Evolutionary conservation across 2,329 filamentous ascomycete species (phyloP).

Genomic region (Verticillium isaacii): DNA sequence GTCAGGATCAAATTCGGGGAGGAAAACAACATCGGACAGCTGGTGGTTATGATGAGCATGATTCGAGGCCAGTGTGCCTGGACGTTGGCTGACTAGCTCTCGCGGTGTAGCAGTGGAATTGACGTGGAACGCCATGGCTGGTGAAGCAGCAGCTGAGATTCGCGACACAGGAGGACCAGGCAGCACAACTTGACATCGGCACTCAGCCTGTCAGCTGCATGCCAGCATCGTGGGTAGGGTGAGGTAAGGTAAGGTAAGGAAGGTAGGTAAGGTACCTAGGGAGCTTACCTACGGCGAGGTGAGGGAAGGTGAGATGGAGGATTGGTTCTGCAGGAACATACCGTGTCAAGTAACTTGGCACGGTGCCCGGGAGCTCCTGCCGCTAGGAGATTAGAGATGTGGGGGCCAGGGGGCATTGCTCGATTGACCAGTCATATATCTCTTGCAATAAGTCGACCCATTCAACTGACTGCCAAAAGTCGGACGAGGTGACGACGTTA

Average conservation of each 20-base stretch:
- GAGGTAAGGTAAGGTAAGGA: not conserved
- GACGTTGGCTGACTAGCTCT: not conserved
- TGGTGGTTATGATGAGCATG: not conserved
- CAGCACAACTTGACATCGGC: no score
- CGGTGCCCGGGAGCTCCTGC: not conserved
- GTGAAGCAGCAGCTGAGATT: not conserved
- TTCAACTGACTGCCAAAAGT: not conserved
- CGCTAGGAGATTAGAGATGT: not conserved
- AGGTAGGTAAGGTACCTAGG: no score
- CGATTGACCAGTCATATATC: not conserved
- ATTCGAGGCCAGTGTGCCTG: not conserved
- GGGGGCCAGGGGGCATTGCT: not conserved
- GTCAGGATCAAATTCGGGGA: not conserved
- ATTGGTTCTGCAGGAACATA: not conserved
- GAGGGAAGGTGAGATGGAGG: no score
- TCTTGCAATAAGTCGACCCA: not conserved
- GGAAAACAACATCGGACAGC: not conserved
- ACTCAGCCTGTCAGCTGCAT: not conserved
- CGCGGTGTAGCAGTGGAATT: not conserved
- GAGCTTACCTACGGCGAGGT: no score
- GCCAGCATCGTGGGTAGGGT: slow-evolving; percentile 3
- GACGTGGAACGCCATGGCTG: not conserved
- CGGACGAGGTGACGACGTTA: not conserved
- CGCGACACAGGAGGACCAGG: no score
- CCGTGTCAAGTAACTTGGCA: not conserved